Conservation (phyloP, 2,329 filamentous ascomycete genomes). For the Aspergillus pseudoviridinutans region DNA sequence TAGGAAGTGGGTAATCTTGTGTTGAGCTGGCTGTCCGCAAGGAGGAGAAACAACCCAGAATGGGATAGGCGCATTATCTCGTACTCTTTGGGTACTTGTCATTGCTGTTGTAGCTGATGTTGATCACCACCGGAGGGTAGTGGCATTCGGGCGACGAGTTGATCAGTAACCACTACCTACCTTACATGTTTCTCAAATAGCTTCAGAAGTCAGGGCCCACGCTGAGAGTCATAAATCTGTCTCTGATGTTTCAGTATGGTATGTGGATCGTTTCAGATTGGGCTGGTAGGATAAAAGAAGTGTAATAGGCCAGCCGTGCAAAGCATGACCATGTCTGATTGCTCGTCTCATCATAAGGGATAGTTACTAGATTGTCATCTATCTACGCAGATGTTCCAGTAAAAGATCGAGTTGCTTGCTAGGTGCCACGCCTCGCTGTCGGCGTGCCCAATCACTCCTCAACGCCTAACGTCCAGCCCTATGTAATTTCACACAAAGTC, state of each 20-base stretch:
- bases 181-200: too few relatives aligned
- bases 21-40: background rate
- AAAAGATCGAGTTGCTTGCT: background rate
- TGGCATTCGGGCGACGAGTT: too few relatives aligned
- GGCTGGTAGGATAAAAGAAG: background rate
- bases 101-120: background rate
- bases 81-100: background rate
- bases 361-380: background rate
- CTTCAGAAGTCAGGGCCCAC: too few relatives aligned
- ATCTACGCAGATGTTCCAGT: background rate
- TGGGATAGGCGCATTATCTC: background rate
- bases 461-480: background rate
- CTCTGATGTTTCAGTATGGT: too few relatives aligned
- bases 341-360: background rate
- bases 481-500: background rate
- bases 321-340: background rate
- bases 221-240: too few relatives aligned
- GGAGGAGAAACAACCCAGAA: background rate
- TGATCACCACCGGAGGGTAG: too few relatives aligned
- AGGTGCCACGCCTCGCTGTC: background rate
- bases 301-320: background rate
- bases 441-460: background rate
- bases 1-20: background rate
- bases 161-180: too few relatives aligned
- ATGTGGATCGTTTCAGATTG: background rate